phyloP scores from a whole-genome alignment of 129 eudicot genomes.

The Centaurea solstitialis region DNA sequence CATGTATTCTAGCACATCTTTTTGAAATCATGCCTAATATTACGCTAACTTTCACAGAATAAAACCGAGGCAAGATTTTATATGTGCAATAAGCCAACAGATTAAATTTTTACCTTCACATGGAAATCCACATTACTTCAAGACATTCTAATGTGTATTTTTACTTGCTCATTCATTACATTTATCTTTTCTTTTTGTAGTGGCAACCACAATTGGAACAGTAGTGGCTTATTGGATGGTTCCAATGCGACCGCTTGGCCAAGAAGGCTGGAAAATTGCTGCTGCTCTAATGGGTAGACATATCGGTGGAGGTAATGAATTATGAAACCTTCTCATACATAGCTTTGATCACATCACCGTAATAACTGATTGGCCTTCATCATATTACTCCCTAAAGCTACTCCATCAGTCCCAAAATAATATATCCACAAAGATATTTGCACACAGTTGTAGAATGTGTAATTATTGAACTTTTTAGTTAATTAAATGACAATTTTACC shows the following conservation, averaged over 20 bases:
- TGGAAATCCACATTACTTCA: not conserved
- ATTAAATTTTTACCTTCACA: not conserved
- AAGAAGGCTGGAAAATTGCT: constrained; percentile 91
- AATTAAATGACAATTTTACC: too few relatives aligned
- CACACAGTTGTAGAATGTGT: too few relatives aligned
- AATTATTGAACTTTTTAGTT: too few relatives aligned
- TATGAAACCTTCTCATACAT: not conserved
- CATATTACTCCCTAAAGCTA: too few relatives aligned
- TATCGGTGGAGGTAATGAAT: constrained; percentile 84
- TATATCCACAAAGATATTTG: too few relatives aligned
- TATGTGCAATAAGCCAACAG: not conserved
- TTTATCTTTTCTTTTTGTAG: constrained; percentile 31
- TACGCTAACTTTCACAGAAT: not conserved
- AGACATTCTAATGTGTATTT: not conserved
- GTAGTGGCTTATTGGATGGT: constrained; percentile 71
- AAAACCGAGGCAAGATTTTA: not conserved
- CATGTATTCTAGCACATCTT: not conserved
- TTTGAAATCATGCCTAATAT: not conserved
- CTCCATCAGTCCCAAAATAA: too few relatives aligned
- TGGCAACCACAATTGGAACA: constrained; percentile 85
- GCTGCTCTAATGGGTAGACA: constrained; percentile 98
- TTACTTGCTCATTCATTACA: not conserved
- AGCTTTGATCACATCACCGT: not conserved
- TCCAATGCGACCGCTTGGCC: constrained; percentile 86
- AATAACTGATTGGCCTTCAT: not conserved